Percentiles rank a stretch among this genome's conserved stretches.
Evolutionary conservation across 768 basidiomycete species (phyloP).

Genomic region (Suillus brevipes): DNA sequence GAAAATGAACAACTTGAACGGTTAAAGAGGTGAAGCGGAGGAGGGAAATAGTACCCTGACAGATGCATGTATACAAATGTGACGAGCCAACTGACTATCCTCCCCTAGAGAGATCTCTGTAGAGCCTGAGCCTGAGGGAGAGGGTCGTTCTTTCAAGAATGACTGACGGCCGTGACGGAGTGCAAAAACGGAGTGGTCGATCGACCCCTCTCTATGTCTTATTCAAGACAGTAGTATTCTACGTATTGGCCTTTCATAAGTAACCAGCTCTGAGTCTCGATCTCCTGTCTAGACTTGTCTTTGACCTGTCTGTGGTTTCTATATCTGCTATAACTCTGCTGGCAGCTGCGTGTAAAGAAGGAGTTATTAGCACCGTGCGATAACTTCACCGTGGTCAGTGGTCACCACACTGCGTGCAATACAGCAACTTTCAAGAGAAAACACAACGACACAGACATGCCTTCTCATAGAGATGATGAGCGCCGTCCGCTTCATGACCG

Average conservation of each 20-base stretch:
- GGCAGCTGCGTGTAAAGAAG: background rate
- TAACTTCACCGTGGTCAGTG: background rate
- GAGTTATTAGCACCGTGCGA: background rate
- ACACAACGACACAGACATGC: conserved; percentile 10
- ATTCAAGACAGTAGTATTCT: background rate
- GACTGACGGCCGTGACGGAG: no score
- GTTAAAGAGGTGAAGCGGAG: background rate
- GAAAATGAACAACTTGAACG: background rate
- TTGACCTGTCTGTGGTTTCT: background rate
- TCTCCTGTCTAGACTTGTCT: background rate
- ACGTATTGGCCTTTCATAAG: background rate
- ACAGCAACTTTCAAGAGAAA: background rate
- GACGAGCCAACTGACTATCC: no score
- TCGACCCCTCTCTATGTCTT: background rate
- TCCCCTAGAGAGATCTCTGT: no score
- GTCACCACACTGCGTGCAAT: background rate
- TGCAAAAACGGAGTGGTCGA: background rate
- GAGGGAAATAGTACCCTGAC: background rate
- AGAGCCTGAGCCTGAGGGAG: no score
- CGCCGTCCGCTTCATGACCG: conserved; percentile 11
- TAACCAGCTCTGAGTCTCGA: background rate
- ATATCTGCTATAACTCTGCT: background rate
- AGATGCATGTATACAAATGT: background rate
- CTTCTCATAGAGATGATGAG: conserved; percentile 14
- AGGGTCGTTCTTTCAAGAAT: no score